Conservation (phyloP, 2,329 filamentous ascomycete genomes). For the Alternaria brassicae region DNA sequence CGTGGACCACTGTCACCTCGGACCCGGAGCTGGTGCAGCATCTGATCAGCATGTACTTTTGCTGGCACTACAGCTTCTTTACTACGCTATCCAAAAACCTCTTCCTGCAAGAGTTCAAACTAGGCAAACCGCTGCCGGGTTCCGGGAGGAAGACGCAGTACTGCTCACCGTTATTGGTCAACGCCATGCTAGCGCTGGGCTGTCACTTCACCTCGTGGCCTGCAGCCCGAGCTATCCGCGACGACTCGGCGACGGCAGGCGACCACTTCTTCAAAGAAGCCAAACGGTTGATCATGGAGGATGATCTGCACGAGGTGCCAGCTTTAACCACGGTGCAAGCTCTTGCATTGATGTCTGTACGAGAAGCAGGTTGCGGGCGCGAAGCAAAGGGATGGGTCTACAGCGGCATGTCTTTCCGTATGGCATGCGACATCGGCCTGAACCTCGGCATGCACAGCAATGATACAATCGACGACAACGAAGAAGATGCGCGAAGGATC, state of each 20-base stretch:
- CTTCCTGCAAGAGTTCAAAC: conserved; percentile 85
- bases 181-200: conserved; percentile 89
- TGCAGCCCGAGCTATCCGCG: conserved; percentile 72
- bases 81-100: conserved; percentile 84
- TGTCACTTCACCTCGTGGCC: conserved; percentile 87
- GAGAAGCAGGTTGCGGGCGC: conserved; percentile 91
- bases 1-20: conserved; percentile 86
- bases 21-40: conserved; percentile 82
- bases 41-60: conserved; percentile 96
- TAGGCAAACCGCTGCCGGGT: conserved; percentile 66
- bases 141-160: conserved; percentile 68
- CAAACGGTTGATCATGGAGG: conserved; percentile 85
- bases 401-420: conserved; percentile 96
- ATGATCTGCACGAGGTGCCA: conserved; percentile 92
- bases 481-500: conserved; percentile 86
- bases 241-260: conserved; percentile 84
- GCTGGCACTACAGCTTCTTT: conserved; percentile 97
- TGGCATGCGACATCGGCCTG: conserved; percentile 92
- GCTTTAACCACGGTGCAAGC: conserved; percentile 91
- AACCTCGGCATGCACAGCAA: conserved; percentile 73
- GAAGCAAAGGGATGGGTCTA: conserved; percentile 99
- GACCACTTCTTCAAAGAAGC: conserved; percentile 97
- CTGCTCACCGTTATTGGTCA: conserved; percentile 89
- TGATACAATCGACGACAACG: conserved; percentile 73
- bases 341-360: conserved; percentile 91